phyloP scores from a whole-genome alignment of 345 rosid species.

The Limnanthes douglasii region DNA sequence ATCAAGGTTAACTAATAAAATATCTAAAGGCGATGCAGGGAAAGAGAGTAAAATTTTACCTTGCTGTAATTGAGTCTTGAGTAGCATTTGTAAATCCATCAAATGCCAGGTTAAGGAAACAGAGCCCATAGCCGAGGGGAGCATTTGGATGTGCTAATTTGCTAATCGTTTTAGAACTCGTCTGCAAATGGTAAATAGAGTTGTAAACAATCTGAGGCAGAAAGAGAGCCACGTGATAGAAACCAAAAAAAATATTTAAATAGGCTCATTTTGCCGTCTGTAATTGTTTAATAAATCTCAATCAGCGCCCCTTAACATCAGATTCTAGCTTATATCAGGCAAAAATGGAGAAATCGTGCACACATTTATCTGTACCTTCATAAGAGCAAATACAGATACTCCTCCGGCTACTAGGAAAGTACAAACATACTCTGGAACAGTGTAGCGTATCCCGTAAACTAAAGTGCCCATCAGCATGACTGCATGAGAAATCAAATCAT shows the following conservation, averaged over 20 bases:
- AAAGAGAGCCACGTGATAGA: no score
- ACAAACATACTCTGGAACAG: slow-evolving; percentile 66
- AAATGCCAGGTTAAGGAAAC: slow-evolving; percentile 82
- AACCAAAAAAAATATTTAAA: neutral
- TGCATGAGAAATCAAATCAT: slow-evolving; percentile 32
- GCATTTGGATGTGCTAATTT: slow-evolving; percentile 94
- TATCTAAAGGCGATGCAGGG: neutral
- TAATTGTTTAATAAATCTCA: no score
- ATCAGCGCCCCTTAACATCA: neutral
- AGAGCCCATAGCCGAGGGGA: slow-evolving; percentile 77
- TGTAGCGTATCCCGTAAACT: slow-evolving; percentile 77
- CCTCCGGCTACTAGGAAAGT: slow-evolving; percentile 92
- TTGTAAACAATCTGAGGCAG: no score
- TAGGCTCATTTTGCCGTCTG: no score
- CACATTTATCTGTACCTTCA: slow-evolving; percentile 42
- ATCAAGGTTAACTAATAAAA: neutral
- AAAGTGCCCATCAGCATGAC: slow-evolving; percentile 92
- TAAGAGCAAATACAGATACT: slow-evolving; percentile 67
- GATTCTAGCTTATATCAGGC: neutral
- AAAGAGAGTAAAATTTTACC: slow-evolving; percentile 31
- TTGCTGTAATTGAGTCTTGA: slow-evolving; percentile 71
- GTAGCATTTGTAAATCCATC: slow-evolving; percentile 97
- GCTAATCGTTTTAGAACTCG: slow-evolving; percentile 82
- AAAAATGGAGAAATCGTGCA: neutral
- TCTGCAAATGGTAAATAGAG: no score